phyloP scores from a whole-genome alignment of 495 filamentous ascomycete genomes.

The Hypoxylon fragiforme region DNA sequence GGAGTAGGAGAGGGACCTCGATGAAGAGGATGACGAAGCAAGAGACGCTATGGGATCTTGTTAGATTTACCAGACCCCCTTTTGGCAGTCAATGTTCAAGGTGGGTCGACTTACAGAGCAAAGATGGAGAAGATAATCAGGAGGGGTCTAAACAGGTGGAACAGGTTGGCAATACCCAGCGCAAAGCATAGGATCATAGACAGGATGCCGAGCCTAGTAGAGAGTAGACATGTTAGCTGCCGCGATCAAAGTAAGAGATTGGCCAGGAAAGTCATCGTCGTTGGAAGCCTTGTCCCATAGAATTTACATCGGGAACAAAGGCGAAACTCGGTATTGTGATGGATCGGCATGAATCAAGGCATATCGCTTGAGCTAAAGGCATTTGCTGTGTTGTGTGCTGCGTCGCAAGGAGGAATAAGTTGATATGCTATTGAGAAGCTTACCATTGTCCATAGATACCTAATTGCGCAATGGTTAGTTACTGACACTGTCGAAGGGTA shows the following conservation, averaged over 20 bases:
- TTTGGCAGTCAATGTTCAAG: neutral
- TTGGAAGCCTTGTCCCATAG: neutral
- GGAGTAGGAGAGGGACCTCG: constrained; percentile 92
- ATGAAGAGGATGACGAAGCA: constrained; percentile 91
- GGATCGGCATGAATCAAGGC: too few species aligned
- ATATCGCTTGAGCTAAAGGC: neutral
- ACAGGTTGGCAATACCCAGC: constrained; percentile 88
- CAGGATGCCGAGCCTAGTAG: constrained; percentile 85
- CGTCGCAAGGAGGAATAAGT: neutral
- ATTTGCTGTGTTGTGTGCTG: neutral
- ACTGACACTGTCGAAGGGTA: constrained; percentile 3
- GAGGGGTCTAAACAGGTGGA: constrained; percentile 58
- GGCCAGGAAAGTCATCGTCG: too few species aligned
- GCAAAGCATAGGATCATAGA: constrained; percentile 96
- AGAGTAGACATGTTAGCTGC: constrained; percentile 22
- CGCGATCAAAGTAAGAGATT: neutral
- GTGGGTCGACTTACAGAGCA: constrained; percentile 69
- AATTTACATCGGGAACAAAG: neutral
- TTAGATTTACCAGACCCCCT: constrained; percentile 8
- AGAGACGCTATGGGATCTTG: constrained; percentile 60
- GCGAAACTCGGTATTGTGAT: neutral
- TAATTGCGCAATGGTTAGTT: constrained; percentile 44
- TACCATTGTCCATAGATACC: constrained; percentile 99
- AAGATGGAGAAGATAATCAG: constrained; percentile 77
- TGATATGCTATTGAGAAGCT: constrained; percentile 40